Conservation (phyloP, 176 grass and related monocot genomes). For the Musa beccarii region DNA sequence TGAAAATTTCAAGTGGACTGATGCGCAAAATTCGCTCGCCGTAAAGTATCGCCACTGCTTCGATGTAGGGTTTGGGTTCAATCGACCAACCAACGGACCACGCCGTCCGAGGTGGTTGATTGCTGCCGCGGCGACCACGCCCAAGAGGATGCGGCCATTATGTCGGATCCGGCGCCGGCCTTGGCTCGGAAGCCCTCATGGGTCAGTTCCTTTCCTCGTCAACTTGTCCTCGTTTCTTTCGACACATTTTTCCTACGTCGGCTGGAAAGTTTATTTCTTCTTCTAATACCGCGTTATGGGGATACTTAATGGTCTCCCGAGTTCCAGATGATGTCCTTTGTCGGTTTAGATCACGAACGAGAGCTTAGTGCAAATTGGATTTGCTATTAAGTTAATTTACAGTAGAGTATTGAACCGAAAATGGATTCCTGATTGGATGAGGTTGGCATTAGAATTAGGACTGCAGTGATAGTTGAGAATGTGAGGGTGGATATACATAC, state of each 20-base stretch:
- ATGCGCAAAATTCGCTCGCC: no score
- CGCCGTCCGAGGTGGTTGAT: no score
- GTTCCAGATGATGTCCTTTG: not conserved
- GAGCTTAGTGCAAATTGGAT: not conserved
- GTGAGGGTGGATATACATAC: not conserved
- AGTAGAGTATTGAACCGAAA: not conserved
- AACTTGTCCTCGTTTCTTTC: not conserved
- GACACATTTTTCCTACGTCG: not conserved
- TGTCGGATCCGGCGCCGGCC: slow-evolving; percentile 73
- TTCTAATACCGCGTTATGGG: not conserved
- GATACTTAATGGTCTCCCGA: not conserved
- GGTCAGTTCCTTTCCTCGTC: slow-evolving; percentile 36
- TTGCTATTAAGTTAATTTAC: not conserved
- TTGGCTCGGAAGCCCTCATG: slow-evolving; percentile 91
- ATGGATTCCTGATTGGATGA: no score
- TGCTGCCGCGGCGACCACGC: slow-evolving; percentile 17
- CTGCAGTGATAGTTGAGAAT: not conserved
- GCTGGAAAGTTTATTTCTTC: not conserved
- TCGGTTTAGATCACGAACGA: not conserved
- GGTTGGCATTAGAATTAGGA: not conserved
- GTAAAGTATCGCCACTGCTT: no score
- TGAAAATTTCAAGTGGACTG: no score
- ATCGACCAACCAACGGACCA: no score
- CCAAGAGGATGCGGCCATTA: slow-evolving; percentile 75
- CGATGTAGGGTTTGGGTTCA: no score